These are phyloP conservation scores for Exophiala aquamarina DNA, from an alignment of 2,329 filamentous ascomycete genomes.

Conservation along the genomic window DNA sequence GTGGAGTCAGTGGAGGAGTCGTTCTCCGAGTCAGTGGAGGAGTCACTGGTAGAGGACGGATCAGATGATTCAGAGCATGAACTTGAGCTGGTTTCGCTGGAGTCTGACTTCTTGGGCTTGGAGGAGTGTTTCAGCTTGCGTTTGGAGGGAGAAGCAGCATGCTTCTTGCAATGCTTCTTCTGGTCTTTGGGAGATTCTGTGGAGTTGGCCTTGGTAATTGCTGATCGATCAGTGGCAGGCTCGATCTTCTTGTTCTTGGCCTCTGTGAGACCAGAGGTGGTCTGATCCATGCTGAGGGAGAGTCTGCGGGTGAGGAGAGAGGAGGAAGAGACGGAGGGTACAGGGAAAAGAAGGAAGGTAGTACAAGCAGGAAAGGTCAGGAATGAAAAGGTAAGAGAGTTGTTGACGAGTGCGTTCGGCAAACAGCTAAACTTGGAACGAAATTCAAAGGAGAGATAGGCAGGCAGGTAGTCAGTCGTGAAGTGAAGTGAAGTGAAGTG, in stretches of 20 bases:
- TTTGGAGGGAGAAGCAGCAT: slow-evolving; percentile 4
- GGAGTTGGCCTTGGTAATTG: slow-evolving; percentile 6
- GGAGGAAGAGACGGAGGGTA: not conserved
- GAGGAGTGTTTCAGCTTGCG: slow-evolving; percentile 8
- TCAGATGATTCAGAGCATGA: slow-evolving; percentile 5
- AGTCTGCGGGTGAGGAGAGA: not conserved
- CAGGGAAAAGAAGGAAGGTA: not conserved
- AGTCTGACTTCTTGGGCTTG: slow-evolving; percentile 6
- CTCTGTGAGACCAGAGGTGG: slow-evolving; percentile 5
- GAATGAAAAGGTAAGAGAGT: not conserved
- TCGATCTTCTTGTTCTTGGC: slow-evolving; percentile 10
- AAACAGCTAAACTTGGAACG: not conserved
- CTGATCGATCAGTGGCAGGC: slow-evolving; percentile 9
- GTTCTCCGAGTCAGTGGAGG: slow-evolving; percentile 13
- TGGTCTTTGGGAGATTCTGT: slow-evolving; percentile 12
- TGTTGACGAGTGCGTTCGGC: not conserved
- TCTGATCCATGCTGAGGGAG: slow-evolving; percentile 14
- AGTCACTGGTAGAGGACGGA: slow-evolving; percentile 8
- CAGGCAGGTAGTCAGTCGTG: not conserved
- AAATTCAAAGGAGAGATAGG: not conserved
- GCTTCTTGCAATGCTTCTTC: slow-evolving; percentile 14
- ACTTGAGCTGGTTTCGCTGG: slow-evolving; percentile 9
- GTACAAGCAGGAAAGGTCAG: not conserved
- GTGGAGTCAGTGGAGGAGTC: slow-evolving; percentile 14
- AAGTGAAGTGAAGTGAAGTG: not conserved